A percentile compares a stretch with the other conserved stretches of the same genome.
phyloP scores from a whole-genome alignment of 2,329 filamentous ascomycete species.

The Macrophomina tecta region DNA sequence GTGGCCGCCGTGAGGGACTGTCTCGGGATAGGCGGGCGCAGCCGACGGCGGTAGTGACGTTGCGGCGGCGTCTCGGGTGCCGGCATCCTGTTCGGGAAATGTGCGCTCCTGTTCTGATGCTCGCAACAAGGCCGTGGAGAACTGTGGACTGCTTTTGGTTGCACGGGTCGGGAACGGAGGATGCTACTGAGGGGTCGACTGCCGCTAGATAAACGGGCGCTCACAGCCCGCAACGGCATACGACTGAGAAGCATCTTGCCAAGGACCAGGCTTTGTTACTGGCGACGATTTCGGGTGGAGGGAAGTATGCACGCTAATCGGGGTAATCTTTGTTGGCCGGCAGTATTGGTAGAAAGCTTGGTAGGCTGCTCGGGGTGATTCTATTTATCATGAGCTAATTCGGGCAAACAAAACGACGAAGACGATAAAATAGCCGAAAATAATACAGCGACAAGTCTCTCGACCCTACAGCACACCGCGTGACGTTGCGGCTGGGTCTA shows the following conservation, averaged over 20 bases:
- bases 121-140: background rate
- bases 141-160: background rate
- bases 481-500: conserved; percentile 2
- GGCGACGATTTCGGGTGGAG: background rate
- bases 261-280: background rate
- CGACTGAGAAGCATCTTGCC: background rate
- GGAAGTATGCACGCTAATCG: background rate
- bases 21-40: conserved; percentile 1
- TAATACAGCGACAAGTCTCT: background rate
- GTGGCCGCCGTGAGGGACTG: background rate
- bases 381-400: background rate
- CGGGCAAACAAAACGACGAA: background rate
- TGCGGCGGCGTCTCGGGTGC: conserved; percentile 2
- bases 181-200: background rate
- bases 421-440: background rate
- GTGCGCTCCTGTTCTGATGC: background rate
- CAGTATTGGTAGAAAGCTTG: background rate
- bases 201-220: background rate
- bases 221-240: background rate
- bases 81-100: background rate
- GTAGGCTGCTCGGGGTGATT: background rate
- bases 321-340: background rate
- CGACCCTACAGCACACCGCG: background rate
- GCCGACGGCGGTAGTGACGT: conserved; percentile 4
- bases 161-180: background rate